Evolutionary conservation across 2,329 filamentous ascomycete species (phyloP).

Genomic region (Penicillium fuscoglaucum): DNA sequence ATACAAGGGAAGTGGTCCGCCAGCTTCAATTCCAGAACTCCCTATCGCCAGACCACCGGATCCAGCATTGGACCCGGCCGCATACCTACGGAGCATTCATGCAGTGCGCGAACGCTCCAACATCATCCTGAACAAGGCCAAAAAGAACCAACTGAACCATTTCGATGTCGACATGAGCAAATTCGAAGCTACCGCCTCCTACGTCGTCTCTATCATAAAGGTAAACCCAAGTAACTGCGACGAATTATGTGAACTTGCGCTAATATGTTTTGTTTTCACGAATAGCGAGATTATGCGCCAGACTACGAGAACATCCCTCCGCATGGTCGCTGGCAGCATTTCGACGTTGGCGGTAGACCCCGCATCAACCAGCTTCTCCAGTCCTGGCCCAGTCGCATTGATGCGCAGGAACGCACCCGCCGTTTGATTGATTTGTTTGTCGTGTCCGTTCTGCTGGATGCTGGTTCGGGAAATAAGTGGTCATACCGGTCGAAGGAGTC

Average conservation of each 20-base stretch:
- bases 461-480: slow-evolving; percentile 88
- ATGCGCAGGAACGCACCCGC: slow-evolving; percentile 54
- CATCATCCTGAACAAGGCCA: slow-evolving; percentile 73
- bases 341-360: slow-evolving; percentile 58
- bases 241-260: slow-evolving; percentile 3
- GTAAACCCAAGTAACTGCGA: slow-evolving; percentile 47
- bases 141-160: slow-evolving; percentile 74
- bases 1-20: slow-evolving; percentile 49
- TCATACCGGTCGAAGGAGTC: slow-evolving; percentile 90
- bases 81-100: slow-evolving; percentile 85
- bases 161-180: slow-evolving; percentile 87
- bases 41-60: slow-evolving; percentile 83
- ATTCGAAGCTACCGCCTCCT: slow-evolving; percentile 78
- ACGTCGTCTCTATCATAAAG: slow-evolving; percentile 94
- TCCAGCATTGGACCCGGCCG: slow-evolving; percentile 81
- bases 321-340: slow-evolving; percentile 71
- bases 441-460: slow-evolving; percentile 61
- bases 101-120: slow-evolving; percentile 78
- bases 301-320: slow-evolving; percentile 74
- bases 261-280: not conserved
- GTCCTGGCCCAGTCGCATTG: slow-evolving; percentile 51
- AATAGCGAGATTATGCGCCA: slow-evolving; percentile 67
- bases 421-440: slow-evolving; percentile 63
- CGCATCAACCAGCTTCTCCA: slow-evolving; percentile 54
- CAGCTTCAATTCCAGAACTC: slow-evolving; percentile 66